A percentile compares a stretch with the other conserved stretches of the same genome.
Conservation (phyloP, 2,329 filamentous ascomycete genomes). For the Penicillium sp. region DNA sequence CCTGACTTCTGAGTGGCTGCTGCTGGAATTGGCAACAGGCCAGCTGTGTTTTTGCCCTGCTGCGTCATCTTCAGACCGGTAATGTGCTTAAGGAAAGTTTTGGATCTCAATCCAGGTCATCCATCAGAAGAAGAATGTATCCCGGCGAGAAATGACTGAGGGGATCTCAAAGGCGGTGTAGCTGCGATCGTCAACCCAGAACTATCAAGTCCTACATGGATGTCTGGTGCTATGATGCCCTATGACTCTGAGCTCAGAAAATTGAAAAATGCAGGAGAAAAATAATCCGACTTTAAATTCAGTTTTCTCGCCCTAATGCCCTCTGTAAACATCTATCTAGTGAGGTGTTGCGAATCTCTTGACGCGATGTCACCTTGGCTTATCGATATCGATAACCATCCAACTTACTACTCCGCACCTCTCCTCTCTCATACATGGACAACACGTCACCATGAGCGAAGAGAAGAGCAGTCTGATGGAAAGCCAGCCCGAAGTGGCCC, state of each 20-base stretch:
- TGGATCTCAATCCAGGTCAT: not conserved
- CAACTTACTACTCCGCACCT: not conserved
- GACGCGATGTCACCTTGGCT: not conserved
- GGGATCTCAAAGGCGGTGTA: not conserved
- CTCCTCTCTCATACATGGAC: not conserved
- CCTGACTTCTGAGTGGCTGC: conserved; percentile 49
- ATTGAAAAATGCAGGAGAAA: no score
- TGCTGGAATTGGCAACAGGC: conserved; percentile 54
- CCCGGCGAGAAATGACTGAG: not conserved
- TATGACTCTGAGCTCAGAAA: no score
- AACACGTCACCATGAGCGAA: not conserved
- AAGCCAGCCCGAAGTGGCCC: not conserved
- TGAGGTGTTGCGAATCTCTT: not conserved
- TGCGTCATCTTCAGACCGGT: conserved; percentile 28
- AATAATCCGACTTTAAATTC: no score
- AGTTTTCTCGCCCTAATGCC: no score
- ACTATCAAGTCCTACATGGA: no score
- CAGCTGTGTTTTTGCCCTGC: conserved; percentile 47
- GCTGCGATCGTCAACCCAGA: not conserved
- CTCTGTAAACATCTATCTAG: no score
- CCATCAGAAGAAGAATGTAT: not conserved
- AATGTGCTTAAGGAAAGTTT: not conserved
- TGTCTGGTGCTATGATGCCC: no score
- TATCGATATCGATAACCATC: conserved; percentile 2
- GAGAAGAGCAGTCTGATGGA: not conserved